Evolutionary conservation across 441 rosid genomes (phyloP).

Genomic region (Euphorbia corollata): DNA sequence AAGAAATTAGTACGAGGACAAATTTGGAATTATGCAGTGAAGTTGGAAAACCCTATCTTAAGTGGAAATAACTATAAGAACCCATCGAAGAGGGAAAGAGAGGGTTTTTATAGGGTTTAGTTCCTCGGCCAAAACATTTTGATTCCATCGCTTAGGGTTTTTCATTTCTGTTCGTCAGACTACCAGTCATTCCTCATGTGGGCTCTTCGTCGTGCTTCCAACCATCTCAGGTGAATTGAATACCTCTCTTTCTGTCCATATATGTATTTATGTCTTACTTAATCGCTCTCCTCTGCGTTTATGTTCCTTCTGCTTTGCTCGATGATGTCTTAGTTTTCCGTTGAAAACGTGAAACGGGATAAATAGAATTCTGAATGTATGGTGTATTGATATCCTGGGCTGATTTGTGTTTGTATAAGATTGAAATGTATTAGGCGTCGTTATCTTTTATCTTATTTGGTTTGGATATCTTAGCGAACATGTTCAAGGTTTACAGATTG

Average conservation of each 20-base stretch:
- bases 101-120: slow-evolving; percentile 20
- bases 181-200: slow-evolving; percentile 30
- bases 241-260: slow-evolving; percentile 6
- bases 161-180: neutral
- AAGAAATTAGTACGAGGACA: too few relatives aligned
- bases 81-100: neutral
- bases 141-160: neutral
- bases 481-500: too few relatives aligned
- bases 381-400: neutral
- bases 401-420: neutral
- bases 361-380: neutral
- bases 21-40: too few relatives aligned
- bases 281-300: neutral
- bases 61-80: neutral
- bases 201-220: slow-evolving; percentile 39
- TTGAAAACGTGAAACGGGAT: neutral
- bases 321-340: neutral
- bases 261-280: too few relatives aligned
- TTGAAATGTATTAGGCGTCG: neutral
- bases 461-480: neutral
- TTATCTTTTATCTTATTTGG: neutral
- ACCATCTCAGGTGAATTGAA: slow-evolving; percentile 28
- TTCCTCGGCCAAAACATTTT: neutral
- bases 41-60: neutral
- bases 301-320: too few relatives aligned